Base-by-base conservation (phyloP, 1,139 yeast species). In the Magnusiomyces suaveolens region DNA sequence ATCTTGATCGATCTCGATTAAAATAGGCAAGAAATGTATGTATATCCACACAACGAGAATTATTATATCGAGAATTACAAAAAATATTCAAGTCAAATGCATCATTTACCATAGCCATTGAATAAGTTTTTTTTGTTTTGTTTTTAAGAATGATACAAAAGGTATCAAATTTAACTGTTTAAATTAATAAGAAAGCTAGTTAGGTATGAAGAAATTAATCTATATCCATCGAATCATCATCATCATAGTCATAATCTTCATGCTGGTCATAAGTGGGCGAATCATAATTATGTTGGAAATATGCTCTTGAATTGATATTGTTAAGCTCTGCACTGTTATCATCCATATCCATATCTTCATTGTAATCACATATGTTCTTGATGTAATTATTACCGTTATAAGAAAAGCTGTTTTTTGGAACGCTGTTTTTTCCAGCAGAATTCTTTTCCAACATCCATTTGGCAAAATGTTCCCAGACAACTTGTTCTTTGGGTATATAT, bases 161-260 rank as follows among this genome's bases (percentile, higher is more conserved):
- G n/a, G n/a, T n/a, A n/a, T n/a, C n/a, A n/a, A n/a, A n/a, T n/a
- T n/a, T n/a, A n/a, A n/a, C n/a, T n/a, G n/a, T n/a, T n/a, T n/a
- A n/a, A n/a, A n/a, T n/a, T n/a, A n/a, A n/a, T n/a, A n/a, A n/a
- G n/a, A n/a, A n/a, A n/a, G n/a, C n/a, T n/a, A n/a, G n/a, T n/a
- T n/a, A n/a, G n/a, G n/a, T n/a, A 29, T 12, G 10, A 29, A 6
- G 12, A 10, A 36, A 36, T 36, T 21, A 36, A 41, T 54, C 56
- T 18, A 51, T 20, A 29, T 54, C 56, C 56, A 54, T 54, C 14
- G 39, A 24, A 24, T 50, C 53, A 32, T 50, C 52, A 48, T 50
- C 52, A 47, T 47, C 38, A 18, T 46, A 44, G 16, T 29, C 6
- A 29, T 29, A 6, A 6, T 29, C 33, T 6, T 29, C 33, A 29